Conservation (phyloP, 371 early-diverging fungal genomes). For the Rhizopus arrhizus region DNA sequence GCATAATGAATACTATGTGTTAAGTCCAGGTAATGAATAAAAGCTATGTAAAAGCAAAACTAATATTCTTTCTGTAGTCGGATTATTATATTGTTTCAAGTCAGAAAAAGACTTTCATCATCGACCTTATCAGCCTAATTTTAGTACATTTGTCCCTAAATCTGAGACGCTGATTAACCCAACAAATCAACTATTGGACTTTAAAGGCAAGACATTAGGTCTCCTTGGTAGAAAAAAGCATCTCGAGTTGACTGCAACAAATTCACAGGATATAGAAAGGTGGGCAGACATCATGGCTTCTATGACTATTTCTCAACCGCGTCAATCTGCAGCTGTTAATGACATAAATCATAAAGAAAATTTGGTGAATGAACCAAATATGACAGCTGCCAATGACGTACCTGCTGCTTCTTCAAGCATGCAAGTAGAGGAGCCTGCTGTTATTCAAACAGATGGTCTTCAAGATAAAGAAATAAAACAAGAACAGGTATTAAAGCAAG, state of each 20-base stretch:
- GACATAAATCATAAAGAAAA: too few relatives aligned
- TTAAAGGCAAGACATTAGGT: conserved; percentile 18
- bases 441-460: too few relatives aligned
- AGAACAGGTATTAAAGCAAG: too few relatives aligned
- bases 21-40: conserved; percentile 24
- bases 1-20: conserved; percentile 19
- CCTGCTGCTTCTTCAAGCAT: too few relatives aligned
- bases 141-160: conserved; percentile 23
- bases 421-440: too few relatives aligned
- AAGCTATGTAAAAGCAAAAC: not conserved
- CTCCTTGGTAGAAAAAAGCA: conserved; percentile 18
- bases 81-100: conserved; percentile 21
- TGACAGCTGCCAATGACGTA: too few relatives aligned
- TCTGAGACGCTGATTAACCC: conserved; percentile 12
- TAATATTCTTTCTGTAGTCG: conserved; percentile 14
- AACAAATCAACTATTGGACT: conserved; percentile 9
- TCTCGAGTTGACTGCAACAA: conserved; percentile 15
- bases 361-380: too few relatives aligned
- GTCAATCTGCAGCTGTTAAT: too few relatives aligned
- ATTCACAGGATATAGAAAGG: not conserved
- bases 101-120: conserved; percentile 13
- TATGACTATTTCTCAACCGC: conserved; percentile 5
- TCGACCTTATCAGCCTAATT: conserved; percentile 16
- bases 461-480: too few relatives aligned
- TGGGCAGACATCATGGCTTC: conserved; percentile 15